Percentiles rank a stretch among this genome's conserved stretches.
phyloP scores from a whole-genome alignment of 2,329 filamentous ascomycete species.

The Hysterium pulicare region DNA sequence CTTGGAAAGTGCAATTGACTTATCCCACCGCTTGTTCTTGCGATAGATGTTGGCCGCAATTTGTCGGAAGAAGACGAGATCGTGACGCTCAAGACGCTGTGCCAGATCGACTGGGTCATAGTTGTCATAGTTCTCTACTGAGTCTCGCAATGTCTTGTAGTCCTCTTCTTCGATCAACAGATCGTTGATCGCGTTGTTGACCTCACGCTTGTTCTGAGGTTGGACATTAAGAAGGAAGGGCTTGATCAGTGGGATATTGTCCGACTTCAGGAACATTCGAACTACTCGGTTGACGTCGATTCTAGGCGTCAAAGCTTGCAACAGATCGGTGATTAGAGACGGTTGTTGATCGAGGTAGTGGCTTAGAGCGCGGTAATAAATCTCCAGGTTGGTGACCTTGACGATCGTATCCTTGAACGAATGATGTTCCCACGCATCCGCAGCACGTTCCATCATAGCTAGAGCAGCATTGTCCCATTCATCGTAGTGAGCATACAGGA shows the following conservation, averaged over 20 bases:
- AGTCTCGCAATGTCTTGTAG: conserved; percentile 97
- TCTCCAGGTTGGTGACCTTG: conserved; percentile 97
- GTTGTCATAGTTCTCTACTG: conserved; percentile 98
- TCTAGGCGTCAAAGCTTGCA: conserved; percentile 85
- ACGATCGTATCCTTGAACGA: conserved; percentile 98
- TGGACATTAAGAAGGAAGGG: conserved; percentile 97
- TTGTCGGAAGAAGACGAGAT: conserved; percentile 98
- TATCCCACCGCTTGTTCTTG: conserved; percentile 99
- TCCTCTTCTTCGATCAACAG: conserved; percentile 97
- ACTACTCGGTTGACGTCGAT: conserved; percentile 99
- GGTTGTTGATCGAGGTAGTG: conserved; percentile 98
- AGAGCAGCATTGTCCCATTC: conserved; percentile 97
- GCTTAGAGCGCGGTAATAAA: conserved; percentile 95
- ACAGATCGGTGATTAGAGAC: conserved; percentile 87
- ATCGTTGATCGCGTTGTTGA: conserved; percentile 98
- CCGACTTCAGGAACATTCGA: conserved; percentile 96
- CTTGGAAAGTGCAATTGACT: conserved; percentile 95
- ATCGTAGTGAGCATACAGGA: conserved; percentile 97
- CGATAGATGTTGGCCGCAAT: conserved; percentile 98
- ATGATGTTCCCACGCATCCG: conserved; percentile 98
- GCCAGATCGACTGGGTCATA: conserved; percentile 95
- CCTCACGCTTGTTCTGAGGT: conserved; percentile 93
- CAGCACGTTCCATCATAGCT: conserved; percentile 94
- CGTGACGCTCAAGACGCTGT: conserved; percentile 90
- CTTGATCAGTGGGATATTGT: conserved; percentile 97